Percentiles rank a stretch among this genome's conserved stretches.
These are phyloP conservation scores for Ophiostoma montium DNA, from an alignment of 2,329 filamentous ascomycete genomes.

Conservation along the genomic window DNA sequence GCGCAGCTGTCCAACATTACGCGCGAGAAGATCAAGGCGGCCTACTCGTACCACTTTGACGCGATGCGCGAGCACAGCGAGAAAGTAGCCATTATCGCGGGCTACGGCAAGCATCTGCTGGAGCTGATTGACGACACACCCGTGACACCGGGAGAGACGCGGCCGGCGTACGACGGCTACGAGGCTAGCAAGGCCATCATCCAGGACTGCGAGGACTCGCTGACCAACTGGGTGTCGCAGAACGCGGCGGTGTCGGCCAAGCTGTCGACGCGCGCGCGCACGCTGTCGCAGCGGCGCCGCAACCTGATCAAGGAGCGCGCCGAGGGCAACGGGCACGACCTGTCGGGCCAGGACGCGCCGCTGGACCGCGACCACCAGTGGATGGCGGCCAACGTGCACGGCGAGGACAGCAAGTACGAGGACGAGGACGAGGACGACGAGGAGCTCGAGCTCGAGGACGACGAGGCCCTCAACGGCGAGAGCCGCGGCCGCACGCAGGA, in stretches of 20 bases:
- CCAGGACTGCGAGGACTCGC: conserved; percentile 92
- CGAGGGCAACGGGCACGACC: conserved; percentile 66
- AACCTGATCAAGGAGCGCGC: conserved; percentile 53
- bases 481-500: conserved; percentile 41
- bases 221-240: conserved; percentile 91
- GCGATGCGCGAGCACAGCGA: conserved; percentile 94
- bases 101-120: conserved; percentile 95
- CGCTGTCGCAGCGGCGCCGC: conserved; percentile 70
- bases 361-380: conserved; percentile 70
- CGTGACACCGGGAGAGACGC: conserved; percentile 92
- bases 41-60: conserved; percentile 96
- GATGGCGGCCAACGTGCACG: conserved; percentile 59
- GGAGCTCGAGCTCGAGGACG: conserved; percentile 25
- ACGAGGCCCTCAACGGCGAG: conserved; percentile 40
- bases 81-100: conserved; percentile 95
- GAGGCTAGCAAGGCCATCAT: conserved; percentile 98
- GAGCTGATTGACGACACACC: conserved; percentile 94
- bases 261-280: conserved; percentile 76
- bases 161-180: conserved; percentile 91
- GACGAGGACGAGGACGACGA: conserved; percentile 24
- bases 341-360: conserved; percentile 69
- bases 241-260: conserved; percentile 80
- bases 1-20: conserved; percentile 98
- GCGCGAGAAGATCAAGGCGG: conserved; percentile 96
- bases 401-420: conserved; percentile 52